phyloP scores from a whole-genome alignment of 139 green algal species.

The Microglena sp. region DNA sequence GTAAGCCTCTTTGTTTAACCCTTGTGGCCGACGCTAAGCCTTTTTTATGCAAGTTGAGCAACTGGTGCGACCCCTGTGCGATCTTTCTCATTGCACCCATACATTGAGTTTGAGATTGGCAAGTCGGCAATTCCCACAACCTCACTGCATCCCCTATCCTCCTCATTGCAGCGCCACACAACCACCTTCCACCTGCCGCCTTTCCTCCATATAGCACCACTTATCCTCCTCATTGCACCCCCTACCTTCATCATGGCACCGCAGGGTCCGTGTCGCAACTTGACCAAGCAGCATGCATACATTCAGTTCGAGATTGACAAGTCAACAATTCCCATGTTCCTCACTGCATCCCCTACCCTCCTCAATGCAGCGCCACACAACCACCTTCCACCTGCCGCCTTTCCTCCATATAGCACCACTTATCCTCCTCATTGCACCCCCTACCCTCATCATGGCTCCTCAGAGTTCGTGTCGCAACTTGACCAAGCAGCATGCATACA shows the following conservation, averaged over 20 bases:
- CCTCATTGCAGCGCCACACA: neutral
- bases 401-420: too few species aligned
- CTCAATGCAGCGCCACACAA: neutral
- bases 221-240: too few species aligned
- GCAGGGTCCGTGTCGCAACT: neutral
- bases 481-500: conserved; percentile 22
- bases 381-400: neutral
- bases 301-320: too few species aligned
- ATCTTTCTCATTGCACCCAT: neutral
- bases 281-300: neutral
- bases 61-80: neutral
- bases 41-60: too few species aligned
- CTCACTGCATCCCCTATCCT: neutral
- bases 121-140: neutral
- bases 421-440: too few species aligned
- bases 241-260: neutral
- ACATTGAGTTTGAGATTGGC: too few species aligned
- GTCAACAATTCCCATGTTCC: neutral
- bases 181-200: neutral
- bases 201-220: too few species aligned
- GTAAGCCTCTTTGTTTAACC: conserved; percentile 11
- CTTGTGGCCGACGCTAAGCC: neutral
- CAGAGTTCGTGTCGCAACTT: neutral
- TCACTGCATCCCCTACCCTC: neutral
- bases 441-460: neutral